A percentile compares a stretch with the other conserved stretches of the same genome.
Conservation (phyloP, 192 early-diverging fungal species). For the Chytriomyces sp. region DNA sequence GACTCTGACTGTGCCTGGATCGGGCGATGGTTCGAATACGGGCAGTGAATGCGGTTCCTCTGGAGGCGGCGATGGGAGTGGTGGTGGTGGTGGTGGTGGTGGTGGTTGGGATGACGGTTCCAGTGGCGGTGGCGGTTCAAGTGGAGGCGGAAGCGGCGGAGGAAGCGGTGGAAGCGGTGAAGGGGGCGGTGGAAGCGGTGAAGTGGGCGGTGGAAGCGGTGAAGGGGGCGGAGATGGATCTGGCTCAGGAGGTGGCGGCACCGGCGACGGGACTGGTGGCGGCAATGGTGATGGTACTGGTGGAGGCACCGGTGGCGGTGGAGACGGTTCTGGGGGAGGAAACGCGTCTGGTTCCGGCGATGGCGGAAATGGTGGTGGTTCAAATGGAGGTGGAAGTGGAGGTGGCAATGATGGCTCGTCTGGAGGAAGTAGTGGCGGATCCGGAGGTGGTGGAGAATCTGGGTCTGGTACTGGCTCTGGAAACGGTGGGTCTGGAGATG, state of each 20-base stretch:
- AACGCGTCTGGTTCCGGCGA: neutral
- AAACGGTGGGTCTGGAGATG: neutral
- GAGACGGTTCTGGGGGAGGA: neutral
- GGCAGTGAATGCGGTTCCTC: too few species aligned
- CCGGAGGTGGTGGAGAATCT: neutral
- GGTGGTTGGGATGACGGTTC: too few species aligned
- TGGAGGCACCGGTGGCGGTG: neutral
- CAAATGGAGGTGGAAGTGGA: neutral
- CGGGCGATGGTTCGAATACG: too few species aligned
- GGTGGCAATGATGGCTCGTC: neutral
- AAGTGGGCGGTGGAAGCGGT: neutral
- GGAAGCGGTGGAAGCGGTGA: neutral
- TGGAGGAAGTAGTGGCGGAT: neutral
- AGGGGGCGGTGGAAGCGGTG: too few species aligned
- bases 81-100: too few species aligned
- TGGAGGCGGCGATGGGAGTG: too few species aligned
- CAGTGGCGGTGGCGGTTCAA: neutral
- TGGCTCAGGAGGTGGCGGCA: neutral
- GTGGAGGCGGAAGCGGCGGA: neutral
- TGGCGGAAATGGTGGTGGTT: neutral
- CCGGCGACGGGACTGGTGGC: neutral
- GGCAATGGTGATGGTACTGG: neutral
- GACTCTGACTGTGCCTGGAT: too few species aligned
- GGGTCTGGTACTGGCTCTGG: slow-evolving; percentile 9
- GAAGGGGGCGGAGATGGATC: neutral